Conservation (phyloP, 176 grass and related monocot species). For the Calamus simplicifolius region DNA sequence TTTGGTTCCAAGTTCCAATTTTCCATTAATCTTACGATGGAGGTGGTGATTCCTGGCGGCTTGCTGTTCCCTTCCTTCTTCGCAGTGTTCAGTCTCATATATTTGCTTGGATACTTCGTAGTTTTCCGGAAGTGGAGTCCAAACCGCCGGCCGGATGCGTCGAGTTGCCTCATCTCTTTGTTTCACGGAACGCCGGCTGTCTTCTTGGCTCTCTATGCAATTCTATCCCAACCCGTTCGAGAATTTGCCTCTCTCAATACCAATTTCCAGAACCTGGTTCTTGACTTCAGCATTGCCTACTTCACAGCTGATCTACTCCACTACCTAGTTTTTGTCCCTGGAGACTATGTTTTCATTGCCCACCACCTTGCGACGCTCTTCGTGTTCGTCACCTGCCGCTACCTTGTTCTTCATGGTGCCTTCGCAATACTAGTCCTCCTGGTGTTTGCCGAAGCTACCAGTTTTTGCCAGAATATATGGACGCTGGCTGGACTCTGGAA, state of each 20-base stretch:
- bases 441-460: slow-evolving; percentile 75
- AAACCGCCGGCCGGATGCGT: slow-evolving; percentile 47
- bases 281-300: slow-evolving; percentile 92
- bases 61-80: slow-evolving; percentile 47
- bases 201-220: slow-evolving; percentile 34
- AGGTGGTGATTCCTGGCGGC: slow-evolving; percentile 4
- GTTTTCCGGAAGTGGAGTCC: slow-evolving; percentile 58
- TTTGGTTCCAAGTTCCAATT: too few relatives aligned
- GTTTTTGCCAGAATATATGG: slow-evolving; percentile 77
- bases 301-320: slow-evolving; percentile 90
- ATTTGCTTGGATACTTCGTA: slow-evolving; percentile 35
- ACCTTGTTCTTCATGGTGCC: slow-evolving; percentile 63
- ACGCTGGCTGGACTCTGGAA: slow-evolving; percentile 76
- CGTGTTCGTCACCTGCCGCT: slow-evolving; percentile 88
- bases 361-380: slow-evolving; percentile 96
- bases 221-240: slow-evolving; percentile 29
- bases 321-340: slow-evolving; percentile 73
- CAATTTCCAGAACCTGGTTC: slow-evolving; percentile 48
- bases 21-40: slow-evolving; percentile 12
- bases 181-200: slow-evolving; percentile 66
- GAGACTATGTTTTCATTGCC: slow-evolving; percentile 76
- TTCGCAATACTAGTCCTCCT: slow-evolving; percentile 83
- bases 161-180: slow-evolving; percentile 90
- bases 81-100: slow-evolving; percentile 50
- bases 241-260: slow-evolving; percentile 62